phyloP scores from a whole-genome alignment of 345 rosid species.

The Acer yangbiense region DNA sequence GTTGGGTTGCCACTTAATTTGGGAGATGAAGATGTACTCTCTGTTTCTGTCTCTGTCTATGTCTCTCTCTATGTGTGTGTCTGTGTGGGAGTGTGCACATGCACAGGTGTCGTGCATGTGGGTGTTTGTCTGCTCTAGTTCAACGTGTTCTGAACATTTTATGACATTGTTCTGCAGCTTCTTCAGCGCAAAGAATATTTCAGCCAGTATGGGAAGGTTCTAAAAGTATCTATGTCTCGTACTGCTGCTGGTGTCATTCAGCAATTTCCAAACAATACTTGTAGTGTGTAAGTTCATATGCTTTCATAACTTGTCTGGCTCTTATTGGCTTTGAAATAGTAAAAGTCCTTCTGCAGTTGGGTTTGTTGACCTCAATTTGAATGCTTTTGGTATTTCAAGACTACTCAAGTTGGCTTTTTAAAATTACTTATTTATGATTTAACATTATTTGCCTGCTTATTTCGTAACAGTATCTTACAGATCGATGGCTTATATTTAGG shows the following conservation, averaged over 20 bases:
- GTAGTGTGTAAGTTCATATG: constrained; percentile 75
- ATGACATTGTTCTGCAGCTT: constrained; percentile 48
- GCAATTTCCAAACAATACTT: constrained; percentile 85
- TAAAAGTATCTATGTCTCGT: constrained; percentile 92
- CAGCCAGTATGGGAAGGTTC: constrained; percentile 90
- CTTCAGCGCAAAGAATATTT: constrained; percentile 79
- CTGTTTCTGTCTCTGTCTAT: constrained; percentile 7
- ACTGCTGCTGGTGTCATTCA: constrained; percentile 84
- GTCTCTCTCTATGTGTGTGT: background rate
- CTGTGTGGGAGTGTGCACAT: background rate
- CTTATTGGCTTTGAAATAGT: background rate
- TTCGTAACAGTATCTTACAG: background rate
- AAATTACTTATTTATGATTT: background rate
- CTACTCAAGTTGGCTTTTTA: background rate
- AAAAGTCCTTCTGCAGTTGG: background rate
- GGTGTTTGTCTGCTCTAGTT: background rate
- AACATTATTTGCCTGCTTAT: background rate
- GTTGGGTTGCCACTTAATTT: constrained; percentile 87
- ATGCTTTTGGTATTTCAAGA: background rate
- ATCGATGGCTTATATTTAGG: background rate
- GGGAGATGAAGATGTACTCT: constrained; percentile 84
- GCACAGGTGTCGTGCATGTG: background rate
- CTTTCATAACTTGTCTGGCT: background rate
- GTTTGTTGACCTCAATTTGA: background rate
- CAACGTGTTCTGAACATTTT: background rate